Conservation (phyloP, 1,284 basidiomycete genomes). For the Marasmius fiardii region DNA sequence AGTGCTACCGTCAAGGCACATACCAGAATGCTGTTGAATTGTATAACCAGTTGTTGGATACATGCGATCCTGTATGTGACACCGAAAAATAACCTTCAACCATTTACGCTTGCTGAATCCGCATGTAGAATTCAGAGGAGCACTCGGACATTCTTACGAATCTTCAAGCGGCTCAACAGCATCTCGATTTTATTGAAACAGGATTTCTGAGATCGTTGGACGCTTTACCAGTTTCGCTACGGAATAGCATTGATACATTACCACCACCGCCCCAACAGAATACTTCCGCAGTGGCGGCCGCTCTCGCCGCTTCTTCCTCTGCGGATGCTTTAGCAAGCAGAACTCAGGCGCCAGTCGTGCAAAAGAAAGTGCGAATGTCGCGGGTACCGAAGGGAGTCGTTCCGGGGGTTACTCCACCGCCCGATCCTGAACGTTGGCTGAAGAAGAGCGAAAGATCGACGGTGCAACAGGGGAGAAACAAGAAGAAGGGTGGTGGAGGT, state of each 20-base stretch:
- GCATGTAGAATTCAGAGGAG: constrained; percentile 85
- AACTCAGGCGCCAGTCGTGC: constrained; percentile 16
- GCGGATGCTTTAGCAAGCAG: constrained; percentile 18
- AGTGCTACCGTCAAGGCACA: constrained; percentile 76
- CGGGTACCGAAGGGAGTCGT: constrained; percentile 70
- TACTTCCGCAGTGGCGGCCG: constrained; percentile 26
- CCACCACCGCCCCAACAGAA: constrained; percentile 51
- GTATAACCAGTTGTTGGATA: constrained; percentile 77
- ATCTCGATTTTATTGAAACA: constrained; percentile 77
- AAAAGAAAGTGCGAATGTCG: constrained; percentile 58
- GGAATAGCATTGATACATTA: constrained; percentile 53
- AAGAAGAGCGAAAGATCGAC: constrained; percentile 63
- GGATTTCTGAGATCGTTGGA: constrained; percentile 66
- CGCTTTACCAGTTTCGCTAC: constrained; percentile 47
- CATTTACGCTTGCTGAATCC: constrained; percentile 2
- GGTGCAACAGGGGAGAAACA: constrained; percentile 41
- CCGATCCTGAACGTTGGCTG: constrained; percentile 79
- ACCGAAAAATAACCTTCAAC: constrained; percentile 9
- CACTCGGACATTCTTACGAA: constrained; percentile 83
- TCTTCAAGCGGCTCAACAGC: constrained; percentile 71
- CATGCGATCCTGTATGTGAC: constrained; percentile 65
- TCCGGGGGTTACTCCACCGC: constrained; percentile 71
- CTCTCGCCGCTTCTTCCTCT: constrained; percentile 22
- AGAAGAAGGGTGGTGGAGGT: constrained; percentile 45
- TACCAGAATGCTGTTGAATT: constrained; percentile 71